phyloP scores from a whole-genome alignment of 2,329 filamentous ascomycete genomes.

The Berkeleyomyces rouxiae region DNA sequence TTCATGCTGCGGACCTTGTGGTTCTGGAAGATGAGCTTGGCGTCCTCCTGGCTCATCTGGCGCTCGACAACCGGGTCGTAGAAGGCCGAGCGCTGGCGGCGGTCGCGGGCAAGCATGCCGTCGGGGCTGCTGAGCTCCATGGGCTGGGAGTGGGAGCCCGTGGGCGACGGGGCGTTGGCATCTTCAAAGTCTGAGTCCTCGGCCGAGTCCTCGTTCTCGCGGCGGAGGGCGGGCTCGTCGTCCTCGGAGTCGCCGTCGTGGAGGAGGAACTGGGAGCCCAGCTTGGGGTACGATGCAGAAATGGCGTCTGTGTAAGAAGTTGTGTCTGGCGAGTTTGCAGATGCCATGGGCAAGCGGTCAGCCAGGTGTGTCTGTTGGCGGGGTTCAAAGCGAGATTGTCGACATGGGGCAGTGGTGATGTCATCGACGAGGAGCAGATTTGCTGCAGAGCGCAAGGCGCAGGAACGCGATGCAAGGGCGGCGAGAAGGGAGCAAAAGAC shows the following conservation, averaged over 20 bases:
- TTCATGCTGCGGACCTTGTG: constrained; percentile 11
- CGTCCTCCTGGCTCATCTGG: constrained; percentile 83
- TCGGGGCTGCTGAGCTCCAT: constrained; percentile 24
- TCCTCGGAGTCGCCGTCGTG: constrained; percentile 15
- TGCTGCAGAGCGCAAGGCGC: background rate
- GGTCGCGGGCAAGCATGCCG: constrained; percentile 43
- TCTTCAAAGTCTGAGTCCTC: constrained; percentile 8
- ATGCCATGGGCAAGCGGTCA: background rate
- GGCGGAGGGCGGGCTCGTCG: constrained; percentile 9
- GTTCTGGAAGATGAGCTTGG: constrained; percentile 82
- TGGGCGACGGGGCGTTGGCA: background rate
- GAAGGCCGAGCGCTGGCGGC: constrained; percentile 60
- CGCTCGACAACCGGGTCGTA: constrained; percentile 91
- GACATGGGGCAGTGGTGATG: background rate
- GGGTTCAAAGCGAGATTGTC: background rate
- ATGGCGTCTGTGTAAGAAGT: constrained; percentile 2
- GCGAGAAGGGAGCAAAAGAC: background rate
- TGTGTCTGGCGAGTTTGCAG: background rate
- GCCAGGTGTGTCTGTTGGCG: background rate
- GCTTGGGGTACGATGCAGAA: constrained; percentile 11
- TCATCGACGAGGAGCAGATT: background rate
- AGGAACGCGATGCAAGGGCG: background rate
- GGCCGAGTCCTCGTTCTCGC: background rate
- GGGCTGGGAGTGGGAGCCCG: constrained; percentile 2
- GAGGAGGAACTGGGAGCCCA: constrained; percentile 15